phyloP scores from a whole-genome alignment of 176 grass and related monocot species.

The Oryza coarctata region DNA sequence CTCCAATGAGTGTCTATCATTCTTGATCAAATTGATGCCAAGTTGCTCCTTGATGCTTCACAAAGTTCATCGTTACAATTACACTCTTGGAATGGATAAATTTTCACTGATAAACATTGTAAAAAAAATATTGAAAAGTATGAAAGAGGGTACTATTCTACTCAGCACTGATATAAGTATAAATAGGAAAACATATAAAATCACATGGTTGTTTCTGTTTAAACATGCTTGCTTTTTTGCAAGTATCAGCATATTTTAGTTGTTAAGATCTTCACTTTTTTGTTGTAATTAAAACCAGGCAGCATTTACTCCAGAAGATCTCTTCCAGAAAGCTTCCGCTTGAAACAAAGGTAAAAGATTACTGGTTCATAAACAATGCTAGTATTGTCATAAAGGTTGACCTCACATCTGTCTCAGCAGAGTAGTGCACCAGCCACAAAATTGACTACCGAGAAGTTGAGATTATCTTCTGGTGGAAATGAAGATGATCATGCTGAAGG shows the following conservation, averaged over 20 bases:
- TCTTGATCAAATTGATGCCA: neutral
- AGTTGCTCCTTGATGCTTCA: neutral
- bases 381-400: constrained; percentile 31
- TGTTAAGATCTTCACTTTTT: constrained; percentile 26
- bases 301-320: constrained; percentile 84
- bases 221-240: neutral
- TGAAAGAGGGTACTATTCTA: neutral
- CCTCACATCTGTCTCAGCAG: constrained; percentile 50
- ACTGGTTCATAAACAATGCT: constrained; percentile 28
- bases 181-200: neutral
- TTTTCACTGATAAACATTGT: neutral
- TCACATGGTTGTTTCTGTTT: neutral
- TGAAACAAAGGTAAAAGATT: constrained; percentile 57
- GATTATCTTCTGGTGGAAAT: constrained; percentile 47
- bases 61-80: neutral
- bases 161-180: neutral
- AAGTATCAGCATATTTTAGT: neutral
- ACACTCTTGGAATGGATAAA: constrained; percentile 8
- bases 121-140: neutral
- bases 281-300: constrained; percentile 53
- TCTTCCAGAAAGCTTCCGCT: constrained; percentile 72
- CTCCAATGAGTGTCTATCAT: neutral
- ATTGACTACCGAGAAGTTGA: constrained; percentile 60
- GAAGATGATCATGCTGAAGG: constrained; percentile 56
- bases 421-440: constrained; percentile 34